Conservation (phyloP, 2,329 filamentous ascomycete species). For the Fusarium euwallaceae region DNA sequence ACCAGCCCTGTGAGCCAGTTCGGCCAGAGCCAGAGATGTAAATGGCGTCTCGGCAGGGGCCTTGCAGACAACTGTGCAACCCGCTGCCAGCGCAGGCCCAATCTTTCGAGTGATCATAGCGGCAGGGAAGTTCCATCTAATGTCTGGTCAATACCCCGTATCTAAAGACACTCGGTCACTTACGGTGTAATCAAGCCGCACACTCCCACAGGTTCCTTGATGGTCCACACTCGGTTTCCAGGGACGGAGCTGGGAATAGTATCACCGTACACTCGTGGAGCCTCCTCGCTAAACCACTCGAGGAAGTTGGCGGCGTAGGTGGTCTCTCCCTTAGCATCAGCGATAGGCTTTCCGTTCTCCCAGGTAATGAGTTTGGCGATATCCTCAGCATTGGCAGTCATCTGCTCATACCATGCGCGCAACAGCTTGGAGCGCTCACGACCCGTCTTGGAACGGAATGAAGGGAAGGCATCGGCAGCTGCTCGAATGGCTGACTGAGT, state of each 20-base stretch:
- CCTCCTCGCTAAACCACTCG: constrained; percentile 87
- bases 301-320: constrained; percentile 81
- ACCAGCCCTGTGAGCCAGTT: constrained; percentile 87
- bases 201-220: constrained; percentile 88
- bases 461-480: constrained; percentile 80
- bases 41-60: constrained; percentile 93
- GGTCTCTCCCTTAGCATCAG: constrained; percentile 80
- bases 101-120: constrained; percentile 82
- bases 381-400: constrained; percentile 83
- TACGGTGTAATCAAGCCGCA: constrained; percentile 84
- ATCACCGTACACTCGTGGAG: constrained; percentile 79
- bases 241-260: constrained; percentile 78
- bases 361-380: constrained; percentile 86
- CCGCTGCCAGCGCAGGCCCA: constrained; percentile 86
- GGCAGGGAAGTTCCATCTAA: constrained; percentile 85
- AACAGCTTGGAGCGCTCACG: constrained; percentile 81
- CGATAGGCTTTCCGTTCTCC: constrained; percentile 89
- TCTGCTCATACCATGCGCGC: constrained; percentile 84
- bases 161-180: constrained; percentile 8
- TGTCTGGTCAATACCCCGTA: not conserved
- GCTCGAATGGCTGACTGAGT: constrained; percentile 85
- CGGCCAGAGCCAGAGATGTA: constrained; percentile 87
- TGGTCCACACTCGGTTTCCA: constrained; percentile 80
- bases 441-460: constrained; percentile 78
- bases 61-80: constrained; percentile 94